A percentile compares a stretch with the other conserved stretches of the same genome.
Conservation (phyloP, 306 rosid species). For the Sphenostylis stenocarpa region DNA sequence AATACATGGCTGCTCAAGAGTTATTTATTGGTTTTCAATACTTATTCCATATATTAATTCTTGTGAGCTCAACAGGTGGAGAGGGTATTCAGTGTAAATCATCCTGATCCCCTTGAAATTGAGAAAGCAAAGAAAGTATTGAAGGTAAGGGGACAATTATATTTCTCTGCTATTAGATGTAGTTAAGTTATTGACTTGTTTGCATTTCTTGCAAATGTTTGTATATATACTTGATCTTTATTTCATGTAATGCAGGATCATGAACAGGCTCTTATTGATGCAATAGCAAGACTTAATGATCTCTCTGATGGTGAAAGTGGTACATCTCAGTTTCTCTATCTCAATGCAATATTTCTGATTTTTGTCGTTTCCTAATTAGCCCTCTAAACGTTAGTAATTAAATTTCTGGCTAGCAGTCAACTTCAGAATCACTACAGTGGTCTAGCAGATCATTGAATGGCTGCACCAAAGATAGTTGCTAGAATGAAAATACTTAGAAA, state of each 20-base stretch:
- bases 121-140: slow-evolving; percentile 91
- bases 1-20: background rate
- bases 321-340: slow-evolving; percentile 38
- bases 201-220: background rate
- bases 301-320: slow-evolving; percentile 91
- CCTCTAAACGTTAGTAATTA: background rate
- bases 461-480: background rate
- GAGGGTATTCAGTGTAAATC: slow-evolving; percentile 79
- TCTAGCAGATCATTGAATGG: background rate
- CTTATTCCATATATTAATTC: background rate
- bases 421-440: background rate
- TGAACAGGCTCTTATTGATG: slow-evolving; percentile 89
- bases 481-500: background rate
- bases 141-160: slow-evolving; percentile 52
- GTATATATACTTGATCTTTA: slow-evolving; percentile 15
- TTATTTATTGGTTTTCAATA: background rate
- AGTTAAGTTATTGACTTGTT: background rate
- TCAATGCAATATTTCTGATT: background rate
- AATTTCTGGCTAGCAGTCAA: background rate
- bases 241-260: slow-evolving; percentile 64
- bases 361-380: slow-evolving; percentile 17
- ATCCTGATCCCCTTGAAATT: slow-evolving; percentile 84
- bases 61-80: slow-evolving; percentile 65
- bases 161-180: background rate
- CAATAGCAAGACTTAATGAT: slow-evolving; percentile 69